Base-by-base conservation (phyloP, 805 yeast genomes). In the Metschnikowia vanudenii region DNA sequence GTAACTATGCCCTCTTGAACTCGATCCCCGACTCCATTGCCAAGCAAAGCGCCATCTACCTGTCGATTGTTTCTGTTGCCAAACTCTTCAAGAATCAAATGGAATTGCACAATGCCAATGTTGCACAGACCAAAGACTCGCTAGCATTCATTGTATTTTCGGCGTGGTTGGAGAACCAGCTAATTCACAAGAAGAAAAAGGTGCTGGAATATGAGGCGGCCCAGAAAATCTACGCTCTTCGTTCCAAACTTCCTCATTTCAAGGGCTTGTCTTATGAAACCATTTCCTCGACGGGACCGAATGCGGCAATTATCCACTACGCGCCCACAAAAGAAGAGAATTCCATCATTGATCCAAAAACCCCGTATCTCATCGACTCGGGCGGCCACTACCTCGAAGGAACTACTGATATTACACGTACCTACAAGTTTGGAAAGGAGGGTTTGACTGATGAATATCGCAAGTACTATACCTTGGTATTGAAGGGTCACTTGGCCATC, bases 361-460 rank as follows among this genome's bases (percentile, higher is more conserved):
- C 84, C 47, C 78, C 90, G 1, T 90, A 85, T 55, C 71, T 94
- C 51, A 73, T 88, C 49, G 99, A 94, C 64, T 81, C 96, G 2
- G 99, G 99, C 3, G 88, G 94, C 0, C 99, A 94, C 58, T 92
- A 80, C 60, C 63, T 85, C 18, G 96, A 91, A 59, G 99, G 99
- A 10, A 94, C 99, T 0, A 94, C 99, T 0, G 99, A 94, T 62
- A 88, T 92, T 22, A 94, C 99, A 0, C 77, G 99, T 57, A 89
- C 97, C 0, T 66, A 82, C 41, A 92, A 88, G 62, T 85, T 89
- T 61, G 73, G 73, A 9, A 26, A 55, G 35, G 59, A 59, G 2
- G 59, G 57, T 1, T 45, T 64, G 14, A 53, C 55, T 1, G 43
- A 37, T 3, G 63, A 65, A 14, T 85, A 85, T 51, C 84, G 85